Evolutionary conservation across 805 yeast species (phyloP), one percentile per base, ranked within the genome.

Genomic region (Kazachstania bromeliacearum): DNA sequence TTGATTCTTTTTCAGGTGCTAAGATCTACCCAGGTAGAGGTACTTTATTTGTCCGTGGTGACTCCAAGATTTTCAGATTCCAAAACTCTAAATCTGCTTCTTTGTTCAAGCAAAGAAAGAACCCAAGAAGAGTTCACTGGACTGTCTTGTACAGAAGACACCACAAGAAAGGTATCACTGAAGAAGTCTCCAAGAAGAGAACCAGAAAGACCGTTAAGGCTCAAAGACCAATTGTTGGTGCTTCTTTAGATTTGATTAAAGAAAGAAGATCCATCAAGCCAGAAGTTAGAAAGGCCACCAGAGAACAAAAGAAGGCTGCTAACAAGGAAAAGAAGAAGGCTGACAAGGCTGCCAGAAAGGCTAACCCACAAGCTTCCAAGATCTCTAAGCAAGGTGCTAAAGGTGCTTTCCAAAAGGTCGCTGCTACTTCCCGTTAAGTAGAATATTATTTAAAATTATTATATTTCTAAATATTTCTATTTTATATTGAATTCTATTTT

Each of bases 1-100:
- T 89, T 76, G 97, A 92, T 73, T 84, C 97, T 67, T 92, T 92
- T 78, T 89, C 98, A 63, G 98, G 98, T 71, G 73, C 89, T 65
- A 92, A 89, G 77, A 89, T 92, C 79, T 92, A 89, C 94, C 98
- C 98, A 77, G 99, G 98, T 75, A 85, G 96, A 79, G 97, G 98
- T 74, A 85, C 94, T 68, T 80, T 92, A 70, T 92, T 85, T 67
- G 87, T 92, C 72, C 87, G 99, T 75, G 97, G 97, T 63, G 99
- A 92, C 85, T 88, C 97, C 66, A 92, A 92, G 80, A 72, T 88
- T 64, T 92, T 92, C 95, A 88, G 99, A 80, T 92, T 92, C 92
- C 94, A 83, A 71, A 79, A 84, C 70, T 83, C 96, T 59, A 92
- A 92, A 75, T 78, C 94, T 66, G 89, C 95, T 62, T 87, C 97